phyloP scores from a whole-genome alignment of 768 basidiomycete genomes.

The Termitomyces bulborhizus region DNA sequence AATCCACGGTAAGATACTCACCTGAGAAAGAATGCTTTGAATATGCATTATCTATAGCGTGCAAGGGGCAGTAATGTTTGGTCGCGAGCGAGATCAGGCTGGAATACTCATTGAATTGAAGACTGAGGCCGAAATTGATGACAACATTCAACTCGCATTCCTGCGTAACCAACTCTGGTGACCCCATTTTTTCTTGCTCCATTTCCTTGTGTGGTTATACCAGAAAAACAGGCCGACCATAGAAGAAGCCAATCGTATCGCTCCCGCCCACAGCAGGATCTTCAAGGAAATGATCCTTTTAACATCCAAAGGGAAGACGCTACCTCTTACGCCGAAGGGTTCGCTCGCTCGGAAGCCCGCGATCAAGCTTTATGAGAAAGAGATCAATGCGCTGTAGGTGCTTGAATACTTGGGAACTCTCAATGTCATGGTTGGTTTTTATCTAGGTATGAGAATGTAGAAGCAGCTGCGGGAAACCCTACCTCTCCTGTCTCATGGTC shows the following conservation, averaged over 20 bases:
- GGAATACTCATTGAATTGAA: slow-evolving; percentile 20
- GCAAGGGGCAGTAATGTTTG: slow-evolving; percentile 31
- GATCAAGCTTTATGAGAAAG: slow-evolving; percentile 28
- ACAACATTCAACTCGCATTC: slow-evolving; percentile 12
- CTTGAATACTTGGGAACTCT: background rate
- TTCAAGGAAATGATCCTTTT: slow-evolving; percentile 49
- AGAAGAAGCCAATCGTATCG: slow-evolving; percentile 33
- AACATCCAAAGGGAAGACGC: slow-evolving; percentile 30
- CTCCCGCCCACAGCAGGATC: slow-evolving; percentile 33
- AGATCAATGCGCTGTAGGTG: slow-evolving; percentile 32
- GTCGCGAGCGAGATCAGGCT: slow-evolving; percentile 22
- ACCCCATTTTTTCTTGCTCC: background rate
- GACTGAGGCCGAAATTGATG: slow-evolving; percentile 14
- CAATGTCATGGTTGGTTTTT: background rate
- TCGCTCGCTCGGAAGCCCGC: slow-evolving; percentile 35
- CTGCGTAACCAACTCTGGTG: slow-evolving; percentile 29
- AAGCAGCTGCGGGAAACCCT: background rate
- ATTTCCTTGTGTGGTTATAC: background rate
- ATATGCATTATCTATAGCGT: background rate
- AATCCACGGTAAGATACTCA: slow-evolving; percentile 11
- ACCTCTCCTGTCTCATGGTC: background rate
- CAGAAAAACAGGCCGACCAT: slow-evolving; percentile 23
- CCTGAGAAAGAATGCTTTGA: background rate
- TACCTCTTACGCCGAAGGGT: slow-evolving; percentile 38
- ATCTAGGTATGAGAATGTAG: slow-evolving; percentile 2